These are phyloP conservation scores for Fusarium pseudocircinatum DNA, from an alignment of 2,329 filamentous ascomycete genomes.

Conservation along the genomic window DNA sequence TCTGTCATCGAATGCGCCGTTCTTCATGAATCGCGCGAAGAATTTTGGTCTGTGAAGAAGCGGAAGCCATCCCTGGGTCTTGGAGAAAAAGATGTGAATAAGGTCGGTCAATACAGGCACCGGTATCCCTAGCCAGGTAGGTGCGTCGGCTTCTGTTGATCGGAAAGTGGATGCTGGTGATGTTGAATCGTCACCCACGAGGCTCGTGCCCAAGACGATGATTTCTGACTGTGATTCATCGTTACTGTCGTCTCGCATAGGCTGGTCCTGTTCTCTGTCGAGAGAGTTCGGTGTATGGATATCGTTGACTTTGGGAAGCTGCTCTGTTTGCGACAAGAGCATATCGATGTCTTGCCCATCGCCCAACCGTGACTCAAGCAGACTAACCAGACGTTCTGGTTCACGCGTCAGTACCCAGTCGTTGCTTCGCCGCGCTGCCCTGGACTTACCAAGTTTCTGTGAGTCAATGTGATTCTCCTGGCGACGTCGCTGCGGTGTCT, in stretches of 20 bases:
- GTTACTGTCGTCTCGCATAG: neutral
- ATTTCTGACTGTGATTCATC: neutral
- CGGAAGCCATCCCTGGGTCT: neutral
- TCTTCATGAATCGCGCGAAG: neutral
- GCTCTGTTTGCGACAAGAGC: neutral
- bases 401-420: rapidly evolving
- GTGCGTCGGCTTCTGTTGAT: neutral
- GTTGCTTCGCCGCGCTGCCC: too few relatives aligned
- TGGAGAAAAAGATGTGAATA: neutral
- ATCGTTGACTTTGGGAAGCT: neutral
- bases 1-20: neutral
- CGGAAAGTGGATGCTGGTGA: neutral
- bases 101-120: neutral
- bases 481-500: neutral
- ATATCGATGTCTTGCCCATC: neutral
- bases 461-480: neutral
- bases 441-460: too few relatives aligned
- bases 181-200: rapidly evolving
- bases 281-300: neutral
- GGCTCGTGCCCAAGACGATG: neutral
- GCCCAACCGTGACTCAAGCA: neutral
- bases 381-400: neutral
- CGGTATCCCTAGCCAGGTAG: rapidly evolving
- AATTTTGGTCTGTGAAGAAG: neutral
- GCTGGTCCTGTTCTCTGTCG: neutral